Percentiles rank a stretch among this genome's conserved stretches.
Evolutionary conservation across 2,329 filamentous ascomycete species (phyloP).

Genomic region (Pseudogymnoascus sp.): DNA sequence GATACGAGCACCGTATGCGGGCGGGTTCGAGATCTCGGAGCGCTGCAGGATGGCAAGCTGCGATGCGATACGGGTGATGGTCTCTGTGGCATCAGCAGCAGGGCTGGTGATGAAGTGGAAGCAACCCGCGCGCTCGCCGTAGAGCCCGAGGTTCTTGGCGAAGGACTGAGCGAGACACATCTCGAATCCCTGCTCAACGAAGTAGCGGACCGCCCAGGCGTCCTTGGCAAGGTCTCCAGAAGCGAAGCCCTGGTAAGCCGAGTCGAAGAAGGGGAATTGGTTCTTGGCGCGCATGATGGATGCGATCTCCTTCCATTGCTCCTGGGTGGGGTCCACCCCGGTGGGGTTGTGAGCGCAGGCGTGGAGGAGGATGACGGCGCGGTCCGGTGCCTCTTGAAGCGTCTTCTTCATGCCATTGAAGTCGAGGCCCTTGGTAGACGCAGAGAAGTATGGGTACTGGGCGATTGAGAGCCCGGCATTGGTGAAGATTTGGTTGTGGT

Average conservation of each 20-base stretch:
- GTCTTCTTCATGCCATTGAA: constrained; percentile 77
- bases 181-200: constrained; percentile 84
- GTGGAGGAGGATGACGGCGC: constrained; percentile 83
- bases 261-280: constrained; percentile 98
- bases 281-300: constrained; percentile 63
- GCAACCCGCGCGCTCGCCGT: constrained; percentile 90
- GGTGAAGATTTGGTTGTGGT: constrained; percentile 96
- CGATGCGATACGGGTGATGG: constrained; percentile 60
- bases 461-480: constrained; percentile 75
- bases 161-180: constrained; percentile 87
- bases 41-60: constrained; percentile 93
- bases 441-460: constrained; percentile 89
- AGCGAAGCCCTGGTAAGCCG: constrained; percentile 94
- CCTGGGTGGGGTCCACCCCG: constrained; percentile 85
- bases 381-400: constrained; percentile 62
- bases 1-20: constrained; percentile 86
- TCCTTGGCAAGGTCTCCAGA: constrained; percentile 81
- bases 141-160: constrained; percentile 96
- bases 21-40: constrained; percentile 95
- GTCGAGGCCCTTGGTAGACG: constrained; percentile 82
- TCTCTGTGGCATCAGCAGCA: constrained; percentile 52
- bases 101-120: constrained; percentile 87
- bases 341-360: constrained; percentile 98
- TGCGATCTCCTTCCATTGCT: constrained; percentile 91
- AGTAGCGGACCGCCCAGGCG: constrained; percentile 88